Evolutionary conservation across 169 alveolate genomes (phyloP).

Genomic region (Babesia ovis): DNA sequence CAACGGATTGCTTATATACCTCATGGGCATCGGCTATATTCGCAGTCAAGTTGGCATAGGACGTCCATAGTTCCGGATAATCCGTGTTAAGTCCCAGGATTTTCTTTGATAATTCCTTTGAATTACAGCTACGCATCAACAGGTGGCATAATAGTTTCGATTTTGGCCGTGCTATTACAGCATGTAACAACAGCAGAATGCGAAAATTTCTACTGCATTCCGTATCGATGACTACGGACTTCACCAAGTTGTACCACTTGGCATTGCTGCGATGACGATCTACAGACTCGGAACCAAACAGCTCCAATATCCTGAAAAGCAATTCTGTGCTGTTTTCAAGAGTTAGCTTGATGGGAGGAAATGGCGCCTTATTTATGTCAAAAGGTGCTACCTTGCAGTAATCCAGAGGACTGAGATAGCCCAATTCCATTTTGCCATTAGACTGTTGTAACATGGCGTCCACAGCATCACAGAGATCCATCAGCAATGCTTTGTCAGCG

Average conservation of each 20-base stretch:
- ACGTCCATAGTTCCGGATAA: slow-evolving; percentile 21
- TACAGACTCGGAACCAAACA: slow-evolving; percentile 29
- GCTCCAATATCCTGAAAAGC: slow-evolving; percentile 26
- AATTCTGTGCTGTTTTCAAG: background rate
- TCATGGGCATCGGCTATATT: background rate
- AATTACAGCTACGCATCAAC: slow-evolving; percentile 23
- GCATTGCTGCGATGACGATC: slow-evolving; percentile 8
- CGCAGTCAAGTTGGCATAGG: slow-evolving; percentile 3
- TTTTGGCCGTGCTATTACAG: slow-evolving; percentile 1
- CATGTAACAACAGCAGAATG: slow-evolving; percentile 12
- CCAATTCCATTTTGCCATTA: slow-evolving; percentile 1
- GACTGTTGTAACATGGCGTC: background rate
- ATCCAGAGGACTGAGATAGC: slow-evolving; percentile 19
- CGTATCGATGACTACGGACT: slow-evolving; percentile 8
- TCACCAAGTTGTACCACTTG: slow-evolving; percentile 59
- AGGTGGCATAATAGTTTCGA: background rate
- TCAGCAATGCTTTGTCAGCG: slow-evolving; percentile 1
- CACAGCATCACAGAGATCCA: slow-evolving; percentile 33
- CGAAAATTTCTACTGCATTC: background rate
- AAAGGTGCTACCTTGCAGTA: slow-evolving; percentile 9
- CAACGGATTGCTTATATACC: slow-evolving; percentile 15
- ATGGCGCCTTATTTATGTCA: background rate
- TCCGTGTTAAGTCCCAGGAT: slow-evolving; percentile 6
- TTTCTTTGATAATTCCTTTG: slow-evolving; percentile 26
- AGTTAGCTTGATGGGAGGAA: background rate